phyloP scores from a whole-genome alignment of 2,329 filamentous ascomycete species.

The Neonectria sp. region DNA sequence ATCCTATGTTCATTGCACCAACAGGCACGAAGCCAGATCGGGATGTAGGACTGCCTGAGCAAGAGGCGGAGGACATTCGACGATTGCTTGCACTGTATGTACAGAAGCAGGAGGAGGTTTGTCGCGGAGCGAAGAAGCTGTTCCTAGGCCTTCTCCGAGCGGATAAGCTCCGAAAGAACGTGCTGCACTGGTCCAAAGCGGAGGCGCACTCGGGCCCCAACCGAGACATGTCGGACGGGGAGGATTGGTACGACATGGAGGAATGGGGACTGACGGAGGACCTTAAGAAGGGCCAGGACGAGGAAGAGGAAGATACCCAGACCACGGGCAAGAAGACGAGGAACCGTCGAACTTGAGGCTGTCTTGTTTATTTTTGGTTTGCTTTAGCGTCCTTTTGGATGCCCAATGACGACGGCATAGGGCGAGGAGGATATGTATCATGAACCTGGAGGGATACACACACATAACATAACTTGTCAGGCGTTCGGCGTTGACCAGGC shows the following conservation, averaged over 20 bases:
- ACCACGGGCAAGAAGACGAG: conserved; percentile 74
- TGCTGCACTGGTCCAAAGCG: conserved; percentile 83
- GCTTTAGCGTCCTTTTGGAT: background rate
- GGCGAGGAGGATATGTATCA: background rate
- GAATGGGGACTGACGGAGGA: conserved; percentile 84
- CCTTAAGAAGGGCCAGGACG: conserved; percentile 85
- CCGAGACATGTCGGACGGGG: conserved; percentile 86
- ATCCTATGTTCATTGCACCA: conserved; percentile 82
- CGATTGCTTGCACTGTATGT: conserved; percentile 82
- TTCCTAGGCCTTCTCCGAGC: conserved; percentile 81
- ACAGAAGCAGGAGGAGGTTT: conserved; percentile 89
- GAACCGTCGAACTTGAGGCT: conserved; percentile 60
- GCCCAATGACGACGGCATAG: background rate
- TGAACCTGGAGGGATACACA: conserved; percentile 18
- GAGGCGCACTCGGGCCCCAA: conserved; percentile 79
- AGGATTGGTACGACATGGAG: conserved; percentile 90
- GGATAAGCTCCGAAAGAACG: conserved; percentile 78
- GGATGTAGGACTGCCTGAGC: conserved; percentile 78
- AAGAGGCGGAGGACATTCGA: conserved; percentile 85
- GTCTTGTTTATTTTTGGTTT: conserved; percentile 22
- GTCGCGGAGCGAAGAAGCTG: conserved; percentile 77
- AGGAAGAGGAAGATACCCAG: conserved; percentile 82
- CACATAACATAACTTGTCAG: conserved; percentile 26
- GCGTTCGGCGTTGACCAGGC: conserved; percentile 26
- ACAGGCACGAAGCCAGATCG: conserved; percentile 74